phyloP scores from a whole-genome alignment of 257 asterid species.

The Petrea volubilis region DNA sequence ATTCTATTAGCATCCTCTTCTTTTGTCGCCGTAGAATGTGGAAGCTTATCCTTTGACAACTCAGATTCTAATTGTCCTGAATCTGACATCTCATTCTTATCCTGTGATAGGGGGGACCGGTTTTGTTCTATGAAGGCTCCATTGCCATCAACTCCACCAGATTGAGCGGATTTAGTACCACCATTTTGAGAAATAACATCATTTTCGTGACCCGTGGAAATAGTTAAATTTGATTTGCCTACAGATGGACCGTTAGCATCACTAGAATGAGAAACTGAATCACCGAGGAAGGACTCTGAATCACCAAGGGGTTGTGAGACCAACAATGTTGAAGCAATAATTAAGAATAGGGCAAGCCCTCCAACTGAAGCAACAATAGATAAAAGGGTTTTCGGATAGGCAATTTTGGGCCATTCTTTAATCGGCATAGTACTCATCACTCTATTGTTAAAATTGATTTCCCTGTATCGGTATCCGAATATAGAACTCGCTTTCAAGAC shows the following conservation, averaged over 20 bases:
- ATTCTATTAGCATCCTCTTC: conserved; percentile 24
- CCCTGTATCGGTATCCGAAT: conserved; percentile 26
- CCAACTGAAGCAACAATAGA: conserved; percentile 63
- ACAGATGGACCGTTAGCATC: conserved; percentile 16
- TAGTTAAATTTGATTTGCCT: conserved; percentile 18
- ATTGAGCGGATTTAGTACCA: conserved; percentile 16
- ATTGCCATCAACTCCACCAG: conserved; percentile 26
- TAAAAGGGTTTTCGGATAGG: conserved; percentile 61
- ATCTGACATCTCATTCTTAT: conserved; percentile 22
- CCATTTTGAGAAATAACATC: conserved; percentile 29
- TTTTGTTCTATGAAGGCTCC: conserved; percentile 23
- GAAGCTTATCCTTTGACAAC: conserved; percentile 25
- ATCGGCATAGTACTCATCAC: conserved; percentile 50
- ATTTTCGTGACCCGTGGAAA: conserved; percentile 9
- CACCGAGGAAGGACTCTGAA: conserved; percentile 15
- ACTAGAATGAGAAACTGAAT: conserved; percentile 24
- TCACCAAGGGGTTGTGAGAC: conserved; percentile 61
- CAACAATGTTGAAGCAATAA: conserved; percentile 71
- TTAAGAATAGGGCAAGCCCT: conserved; percentile 64
- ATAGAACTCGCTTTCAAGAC: conserved; percentile 5
- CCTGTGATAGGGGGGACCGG: conserved; percentile 23
- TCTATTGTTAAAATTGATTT: conserved; percentile 20
- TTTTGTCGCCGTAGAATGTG: not conserved
- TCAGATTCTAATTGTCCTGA: conserved; percentile 28
- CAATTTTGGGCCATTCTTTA: conserved; percentile 45